Evolutionary conservation across 2,329 filamentous ascomycete species (phyloP), one percentile per base, ranked within the genome.

Genomic region (Periconia sp.): DNA sequence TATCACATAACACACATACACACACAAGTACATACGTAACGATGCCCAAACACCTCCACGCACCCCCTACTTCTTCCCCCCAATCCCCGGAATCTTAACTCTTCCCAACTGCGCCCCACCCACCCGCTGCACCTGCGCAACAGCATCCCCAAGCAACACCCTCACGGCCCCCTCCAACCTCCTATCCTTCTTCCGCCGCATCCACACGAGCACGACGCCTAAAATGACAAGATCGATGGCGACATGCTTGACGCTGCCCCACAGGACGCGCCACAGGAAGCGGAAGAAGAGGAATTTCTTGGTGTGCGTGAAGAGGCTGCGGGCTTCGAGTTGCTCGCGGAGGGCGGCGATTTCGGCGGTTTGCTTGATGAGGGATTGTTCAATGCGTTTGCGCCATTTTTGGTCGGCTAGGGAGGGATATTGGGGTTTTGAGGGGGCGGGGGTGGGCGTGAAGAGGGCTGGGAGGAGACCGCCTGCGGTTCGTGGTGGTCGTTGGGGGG

Each of bases 261-360:
- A 92, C 0, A 88, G 70, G 3, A 88, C 62, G 83, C 91, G 91
- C 90, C 91, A 95, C 5, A 63, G 33, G 50, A 68, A 63, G 2
- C 70, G 82, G 46, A 85, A 81, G 20, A 89, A 73, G 50, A 83
- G 87, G 56, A 83, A 84, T 18, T 63, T 56, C 84, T 83, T 61
- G 82, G 87, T 61, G 17, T 84, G 82, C 57, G 84, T 83, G 76
- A 89, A 89, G 60, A 93, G 84, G 13, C 89, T 82, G 0, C 90
- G 86, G 0, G 85, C 83, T 50, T 91, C 88, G 61, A 97, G 88
- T 70, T 97, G 92, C 74, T 99, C 94, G 35, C 94, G 84, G 57
- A 97, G 76, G 0, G 94, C 94, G 1, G 94, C 92, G 31, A 99
- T 85, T 75, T 99, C 94, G 15, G 92, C 89, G 6, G 92, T 96